phyloP scores from a whole-genome alignment of 176 grass and related monocot species.

The Tuctoria greenei region DNA sequence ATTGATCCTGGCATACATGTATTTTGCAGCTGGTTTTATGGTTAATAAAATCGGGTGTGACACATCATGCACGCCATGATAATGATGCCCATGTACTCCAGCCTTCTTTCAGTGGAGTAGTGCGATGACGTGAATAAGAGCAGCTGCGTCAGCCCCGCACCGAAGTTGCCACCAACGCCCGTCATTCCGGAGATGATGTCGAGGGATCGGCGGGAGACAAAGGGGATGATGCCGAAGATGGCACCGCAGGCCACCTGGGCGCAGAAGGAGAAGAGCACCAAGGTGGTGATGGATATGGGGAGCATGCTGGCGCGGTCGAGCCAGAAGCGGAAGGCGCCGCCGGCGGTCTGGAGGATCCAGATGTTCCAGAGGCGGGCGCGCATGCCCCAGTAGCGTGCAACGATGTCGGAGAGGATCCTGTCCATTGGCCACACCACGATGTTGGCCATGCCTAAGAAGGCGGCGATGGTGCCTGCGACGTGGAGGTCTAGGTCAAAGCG shows the following conservation, averaged over 20 bases:
- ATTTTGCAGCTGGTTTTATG: too few species aligned
- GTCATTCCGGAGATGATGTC: conserved; percentile 67
- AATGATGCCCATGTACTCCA: conserved; percentile 84
- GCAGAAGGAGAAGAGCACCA: conserved; percentile 84
- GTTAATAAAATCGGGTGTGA: too few species aligned
- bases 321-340: conserved; percentile 73
- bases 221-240: conserved; percentile 68
- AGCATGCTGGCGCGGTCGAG: conserved; percentile 47
- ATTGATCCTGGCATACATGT: too few species aligned
- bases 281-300: conserved; percentile 50
- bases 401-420: conserved; percentile 58
- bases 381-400: conserved; percentile 62
- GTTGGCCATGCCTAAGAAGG: conserved; percentile 91
- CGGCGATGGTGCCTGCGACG: conserved; percentile 64
- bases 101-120: conserved; percentile 51
- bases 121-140: conserved; percentile 75
- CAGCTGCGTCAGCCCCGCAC: conserved; percentile 72
- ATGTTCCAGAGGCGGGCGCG: conserved; percentile 79
- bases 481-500: too few species aligned
- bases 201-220: conserved; percentile 68
- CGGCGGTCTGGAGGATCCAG: conserved; percentile 84
- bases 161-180: conserved; percentile 68
- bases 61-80: conserved; percentile 92
- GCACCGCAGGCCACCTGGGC: conserved; percentile 80
- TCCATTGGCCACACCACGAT: conserved; percentile 54